phyloP scores from a whole-genome alignment of 108 stramenopile genomes.

The Nitzschia inconspicua region DNA sequence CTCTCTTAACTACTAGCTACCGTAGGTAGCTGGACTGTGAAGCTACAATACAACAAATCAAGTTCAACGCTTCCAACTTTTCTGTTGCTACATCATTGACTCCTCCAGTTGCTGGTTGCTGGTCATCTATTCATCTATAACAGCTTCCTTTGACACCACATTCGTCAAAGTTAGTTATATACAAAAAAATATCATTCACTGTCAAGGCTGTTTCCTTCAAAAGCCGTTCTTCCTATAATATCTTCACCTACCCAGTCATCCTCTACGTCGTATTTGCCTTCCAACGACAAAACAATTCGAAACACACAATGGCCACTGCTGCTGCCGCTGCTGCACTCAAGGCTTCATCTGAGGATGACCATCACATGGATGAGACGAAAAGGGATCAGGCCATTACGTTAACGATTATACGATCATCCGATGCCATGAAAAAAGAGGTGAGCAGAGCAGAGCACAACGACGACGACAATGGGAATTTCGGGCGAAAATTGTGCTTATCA shows the following conservation, averaged over 20 bases:
- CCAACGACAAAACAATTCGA: background rate
- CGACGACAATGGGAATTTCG: background rate
- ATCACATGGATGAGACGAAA: background rate
- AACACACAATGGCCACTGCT: no score
- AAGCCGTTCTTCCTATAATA: background rate
- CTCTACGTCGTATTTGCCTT: background rate
- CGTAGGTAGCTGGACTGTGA: no score
- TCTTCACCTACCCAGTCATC: background rate
- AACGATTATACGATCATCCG: slow-evolving; percentile 20
- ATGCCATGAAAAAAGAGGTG: slow-evolving; percentile 23
- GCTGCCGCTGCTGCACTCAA: no score
- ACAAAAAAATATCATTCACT: no score
- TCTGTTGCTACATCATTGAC: no score
- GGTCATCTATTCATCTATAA: no score
- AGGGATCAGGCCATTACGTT: slow-evolving; percentile 8
- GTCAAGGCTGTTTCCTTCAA: background rate
- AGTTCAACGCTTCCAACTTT: no score
- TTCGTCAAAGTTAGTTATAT: no score
- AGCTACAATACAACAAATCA: no score
- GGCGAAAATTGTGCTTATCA: background rate
- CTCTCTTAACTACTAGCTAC: no score
- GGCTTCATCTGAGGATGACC: background rate
- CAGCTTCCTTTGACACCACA: no score
- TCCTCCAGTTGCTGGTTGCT: no score
- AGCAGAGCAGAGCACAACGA: background rate